phyloP scores from a whole-genome alignment of 2,329 filamentous ascomycete species.

The Calonectria pseudoturangicola region DNA sequence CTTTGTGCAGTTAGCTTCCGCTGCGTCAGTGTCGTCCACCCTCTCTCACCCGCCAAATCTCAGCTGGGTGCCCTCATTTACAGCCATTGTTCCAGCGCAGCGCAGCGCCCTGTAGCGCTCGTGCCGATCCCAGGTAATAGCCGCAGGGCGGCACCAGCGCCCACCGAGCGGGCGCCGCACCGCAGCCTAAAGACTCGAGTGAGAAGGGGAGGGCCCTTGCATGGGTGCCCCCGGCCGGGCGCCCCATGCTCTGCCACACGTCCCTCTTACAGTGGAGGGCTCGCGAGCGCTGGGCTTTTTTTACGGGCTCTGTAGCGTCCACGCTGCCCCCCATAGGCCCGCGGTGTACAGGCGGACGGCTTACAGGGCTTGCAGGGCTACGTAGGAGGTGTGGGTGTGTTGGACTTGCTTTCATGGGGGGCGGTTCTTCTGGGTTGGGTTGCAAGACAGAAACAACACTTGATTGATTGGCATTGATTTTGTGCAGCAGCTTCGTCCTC shows the following conservation, averaged over 20 bases:
- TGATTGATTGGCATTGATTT: conserved; percentile 39
- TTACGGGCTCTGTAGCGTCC: conserved; percentile 31
- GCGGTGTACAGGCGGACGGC: conserved; percentile 29
- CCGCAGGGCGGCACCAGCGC: conserved; percentile 28
- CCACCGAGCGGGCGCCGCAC: conserved; percentile 27
- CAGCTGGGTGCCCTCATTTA: neutral
- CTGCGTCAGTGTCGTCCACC: conserved; percentile 12
- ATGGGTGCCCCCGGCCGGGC: conserved; percentile 35
- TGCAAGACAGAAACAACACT: conserved; percentile 36
- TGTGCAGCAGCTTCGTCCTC: conserved; percentile 30
- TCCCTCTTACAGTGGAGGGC: conserved; percentile 41
- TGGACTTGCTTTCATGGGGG: conserved; percentile 22
- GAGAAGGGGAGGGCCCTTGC: conserved; percentile 34
- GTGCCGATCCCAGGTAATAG: conserved; percentile 30
- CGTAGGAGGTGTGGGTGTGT: conserved; percentile 32
- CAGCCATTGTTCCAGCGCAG: conserved; percentile 28
- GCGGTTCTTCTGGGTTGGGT: conserved; percentile 34
- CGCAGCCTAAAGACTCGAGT: conserved; percentile 18
- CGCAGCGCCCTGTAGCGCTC: conserved; percentile 32
- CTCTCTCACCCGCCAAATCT: too few relatives aligned
- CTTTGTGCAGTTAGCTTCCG: conserved; percentile 5
- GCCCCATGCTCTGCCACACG: conserved; percentile 40
- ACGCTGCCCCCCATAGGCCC: conserved; percentile 33
- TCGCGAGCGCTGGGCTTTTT: conserved; percentile 28
- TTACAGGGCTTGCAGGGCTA: conserved; percentile 42